phyloP scores from a whole-genome alignment of 768 basidiomycete species.

The Lepiota brunneoincarnata region DNA sequence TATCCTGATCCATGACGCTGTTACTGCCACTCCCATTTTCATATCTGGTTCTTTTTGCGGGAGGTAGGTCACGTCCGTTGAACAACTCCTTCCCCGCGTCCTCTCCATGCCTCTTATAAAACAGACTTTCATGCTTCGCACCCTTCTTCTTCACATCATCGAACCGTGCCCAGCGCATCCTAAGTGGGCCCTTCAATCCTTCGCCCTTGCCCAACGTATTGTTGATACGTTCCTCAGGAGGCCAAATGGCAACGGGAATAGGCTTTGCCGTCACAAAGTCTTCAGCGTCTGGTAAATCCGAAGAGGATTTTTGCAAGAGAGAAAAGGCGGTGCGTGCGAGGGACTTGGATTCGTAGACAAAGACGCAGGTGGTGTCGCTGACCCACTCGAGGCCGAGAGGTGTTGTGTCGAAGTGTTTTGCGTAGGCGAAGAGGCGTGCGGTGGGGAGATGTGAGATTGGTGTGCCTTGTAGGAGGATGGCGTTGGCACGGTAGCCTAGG shows the following conservation, averaged over 20 bases:
- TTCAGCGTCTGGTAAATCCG: constrained; percentile 51
- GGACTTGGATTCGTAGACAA: constrained; percentile 63
- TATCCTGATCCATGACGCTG: constrained; percentile 32
- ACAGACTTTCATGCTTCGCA: constrained; percentile 69
- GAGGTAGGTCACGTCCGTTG: constrained; percentile 32
- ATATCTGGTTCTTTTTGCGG: constrained; percentile 31
- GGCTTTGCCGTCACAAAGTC: constrained; percentile 64
- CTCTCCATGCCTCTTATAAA: constrained; percentile 73
- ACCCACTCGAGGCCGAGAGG: constrained; percentile 86
- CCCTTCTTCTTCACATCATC: constrained; percentile 80
- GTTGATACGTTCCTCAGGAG: constrained; percentile 75
- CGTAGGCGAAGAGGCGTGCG: constrained; percentile 76
- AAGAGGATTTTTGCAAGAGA: constrained; percentile 46
- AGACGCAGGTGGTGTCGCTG: constrained; percentile 77
- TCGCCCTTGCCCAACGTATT: constrained; percentile 67
- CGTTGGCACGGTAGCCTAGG: constrained; percentile 52
- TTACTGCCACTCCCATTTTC: constrained; percentile 15
- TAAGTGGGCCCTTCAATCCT: constrained; percentile 62
- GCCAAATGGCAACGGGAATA: constrained; percentile 75
- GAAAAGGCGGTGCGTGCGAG: constrained; percentile 52
- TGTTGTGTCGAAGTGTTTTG: constrained; percentile 70
- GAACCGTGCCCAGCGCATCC: constrained; percentile 72
- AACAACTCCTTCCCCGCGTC: constrained; percentile 60
- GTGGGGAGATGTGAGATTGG: constrained; percentile 79
- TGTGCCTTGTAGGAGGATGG: constrained; percentile 67